phyloP scores from a whole-genome alignment of 2,329 filamentous ascomycete species.

The Penicillium sp. region DNA sequence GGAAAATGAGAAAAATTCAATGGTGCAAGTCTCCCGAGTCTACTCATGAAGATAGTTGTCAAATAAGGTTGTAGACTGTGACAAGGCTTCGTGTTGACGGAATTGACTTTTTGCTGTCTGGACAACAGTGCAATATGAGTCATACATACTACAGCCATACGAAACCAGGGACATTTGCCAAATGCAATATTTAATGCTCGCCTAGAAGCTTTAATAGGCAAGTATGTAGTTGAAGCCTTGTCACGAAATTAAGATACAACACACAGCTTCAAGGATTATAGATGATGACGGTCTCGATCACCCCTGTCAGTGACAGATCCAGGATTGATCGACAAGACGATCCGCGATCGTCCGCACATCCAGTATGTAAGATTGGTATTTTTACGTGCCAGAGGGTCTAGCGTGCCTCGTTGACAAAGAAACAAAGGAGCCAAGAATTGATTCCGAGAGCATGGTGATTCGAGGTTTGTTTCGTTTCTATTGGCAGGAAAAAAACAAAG shows the following conservation, averaged over 20 bases:
- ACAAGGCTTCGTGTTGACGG: no score
- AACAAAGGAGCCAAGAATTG: not conserved
- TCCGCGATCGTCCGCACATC: slow-evolving; percentile 11
- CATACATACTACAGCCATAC: not conserved
- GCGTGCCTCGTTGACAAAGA: slow-evolving; percentile 1
- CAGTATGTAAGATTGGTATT: slow-evolving; percentile 8
- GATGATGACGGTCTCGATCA: slow-evolving; percentile 6
- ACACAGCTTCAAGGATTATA: slow-evolving; percentile 2
- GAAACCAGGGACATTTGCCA: not conserved
- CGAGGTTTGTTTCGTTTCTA: not conserved
- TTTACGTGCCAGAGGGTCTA: not conserved
- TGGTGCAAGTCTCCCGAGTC: not conserved
- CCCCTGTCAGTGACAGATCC: slow-evolving; percentile 23
- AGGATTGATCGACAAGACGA: slow-evolving; percentile 16
- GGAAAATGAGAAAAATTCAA: not conserved
- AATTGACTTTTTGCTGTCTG: not conserved
- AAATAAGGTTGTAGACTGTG: not conserved
- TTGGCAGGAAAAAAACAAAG: not conserved
- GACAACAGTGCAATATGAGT: not conserved
- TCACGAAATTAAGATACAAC: not conserved
- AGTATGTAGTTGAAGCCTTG: not conserved
- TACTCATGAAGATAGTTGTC: not conserved
- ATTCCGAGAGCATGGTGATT: not conserved
- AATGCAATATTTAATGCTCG: no score
- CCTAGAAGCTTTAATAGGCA: not conserved